phyloP scores from a whole-genome alignment of 2,329 filamentous ascomycete genomes.

The Colletotrichum spaethianum region DNA sequence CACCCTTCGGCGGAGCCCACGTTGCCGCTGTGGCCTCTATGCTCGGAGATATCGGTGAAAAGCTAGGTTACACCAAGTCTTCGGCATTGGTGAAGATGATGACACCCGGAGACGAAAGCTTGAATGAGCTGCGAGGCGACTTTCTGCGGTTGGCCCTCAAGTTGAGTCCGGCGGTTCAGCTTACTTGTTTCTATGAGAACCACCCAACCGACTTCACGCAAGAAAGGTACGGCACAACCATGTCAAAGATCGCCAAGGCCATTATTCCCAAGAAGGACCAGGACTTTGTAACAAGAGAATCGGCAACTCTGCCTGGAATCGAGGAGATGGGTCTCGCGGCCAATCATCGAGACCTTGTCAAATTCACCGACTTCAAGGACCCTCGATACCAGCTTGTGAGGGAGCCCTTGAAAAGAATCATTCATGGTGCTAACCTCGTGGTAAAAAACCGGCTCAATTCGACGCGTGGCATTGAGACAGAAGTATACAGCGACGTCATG shows the following conservation, averaged over 20 bases:
- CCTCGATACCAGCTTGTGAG: conserved; percentile 53
- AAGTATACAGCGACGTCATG: conserved; percentile 50
- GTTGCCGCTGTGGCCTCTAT: conserved; percentile 55
- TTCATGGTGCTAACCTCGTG: conserved; percentile 52
- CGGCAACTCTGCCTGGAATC: conserved; percentile 55
- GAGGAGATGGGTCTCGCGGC: conserved; percentile 53
- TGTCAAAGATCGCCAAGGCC: conserved; percentile 51
- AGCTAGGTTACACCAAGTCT: conserved; percentile 48
- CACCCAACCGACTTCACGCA: conserved; percentile 53
- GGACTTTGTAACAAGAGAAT: conserved; percentile 58
- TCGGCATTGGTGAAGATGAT: conserved; percentile 58
- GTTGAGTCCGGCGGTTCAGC: conserved; percentile 52
- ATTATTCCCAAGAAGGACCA: conserved; percentile 52
- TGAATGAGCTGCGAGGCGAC: conserved; percentile 55
- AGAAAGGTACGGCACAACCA: conserved; percentile 44
- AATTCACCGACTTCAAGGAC: conserved; percentile 58
- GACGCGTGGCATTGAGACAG: conserved; percentile 53
- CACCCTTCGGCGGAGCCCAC: conserved; percentile 56
- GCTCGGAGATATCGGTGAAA: conserved; percentile 53
- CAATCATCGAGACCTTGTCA: conserved; percentile 58
- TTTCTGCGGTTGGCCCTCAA: conserved; percentile 55
- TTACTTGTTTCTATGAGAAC: conserved; percentile 58
- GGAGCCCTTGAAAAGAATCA: conserved; percentile 53
- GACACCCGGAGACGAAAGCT: conserved; percentile 55
- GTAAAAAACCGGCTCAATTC: conserved; percentile 56